Evolutionary conservation across 257 asterid genomes (phyloP), one percentile per base, ranked within the genome.

Genomic region (Solanum etuberosum): DNA sequence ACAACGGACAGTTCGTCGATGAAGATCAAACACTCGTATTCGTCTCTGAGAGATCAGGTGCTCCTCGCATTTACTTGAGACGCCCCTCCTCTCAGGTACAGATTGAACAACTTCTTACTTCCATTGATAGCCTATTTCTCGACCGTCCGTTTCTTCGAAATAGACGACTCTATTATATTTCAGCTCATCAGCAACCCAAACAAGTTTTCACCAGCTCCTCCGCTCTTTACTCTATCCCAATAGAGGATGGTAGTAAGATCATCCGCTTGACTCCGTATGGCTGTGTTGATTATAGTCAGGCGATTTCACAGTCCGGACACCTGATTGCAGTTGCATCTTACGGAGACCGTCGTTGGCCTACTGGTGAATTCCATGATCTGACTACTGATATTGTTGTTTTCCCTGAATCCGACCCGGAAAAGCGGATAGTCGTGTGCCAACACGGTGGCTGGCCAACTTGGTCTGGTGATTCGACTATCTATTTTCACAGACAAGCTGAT

Each of bases 391-490:
- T 96, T 37, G 93, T 95, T 31, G 95, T 93, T 37, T 94, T 93
- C 38, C 84, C 59, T 2, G 95, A 90, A 10, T 90, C 94, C 6
- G 90, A 95, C 43, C 93, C 96, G 1, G 34, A 63, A 1, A 90
- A 85, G 85, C 92, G 96, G 25, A 85, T 89, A 35, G n/a, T 88
- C 0, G 91, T 94, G 31, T 92, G 92, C 86, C 85, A 88, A 27
- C 95, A 94, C 83, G 98, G 98, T 25, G 98, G 98, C 13, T 95
- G 98, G 98, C 97, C 98, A 0, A 84, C 93, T n/a, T 95, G 96
- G 94, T 91, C 87, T 21, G 98, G 93, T 21, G 98, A 96, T 74
- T 90, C 93, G 4, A 88, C 92, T 13, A 42, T 95, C 31, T 95
- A 92, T 78, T 96, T 95, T 87, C 98, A 95, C 73, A 92, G 95